Evolutionary conservation across 768 basidiomycete species (phyloP).

Genomic region (Tremella yokohamensis): DNA sequence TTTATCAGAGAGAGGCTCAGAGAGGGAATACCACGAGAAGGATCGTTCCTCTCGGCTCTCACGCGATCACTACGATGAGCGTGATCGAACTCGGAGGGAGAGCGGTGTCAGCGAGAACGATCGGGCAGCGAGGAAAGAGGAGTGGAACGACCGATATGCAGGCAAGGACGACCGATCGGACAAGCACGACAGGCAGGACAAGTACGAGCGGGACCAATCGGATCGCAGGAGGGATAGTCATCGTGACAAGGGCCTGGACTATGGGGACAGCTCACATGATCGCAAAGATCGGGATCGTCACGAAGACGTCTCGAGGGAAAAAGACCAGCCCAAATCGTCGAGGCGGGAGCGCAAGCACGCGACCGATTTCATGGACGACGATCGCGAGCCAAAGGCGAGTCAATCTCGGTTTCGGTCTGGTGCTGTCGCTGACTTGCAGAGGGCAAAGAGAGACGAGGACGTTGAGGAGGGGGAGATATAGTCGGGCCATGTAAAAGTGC

Average conservation of each 20-base stretch:
- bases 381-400: conserved; percentile 32
- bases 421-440: conserved; percentile 17
- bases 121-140: not conserved
- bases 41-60: conserved; percentile 2
- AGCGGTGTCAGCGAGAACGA: conserved; percentile 9
- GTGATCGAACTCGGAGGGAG: not conserved
- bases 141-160: conserved; percentile 7
- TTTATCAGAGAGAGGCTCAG: conserved; percentile 2
- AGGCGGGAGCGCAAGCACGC: conserved; percentile 40
- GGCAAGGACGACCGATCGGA: conserved; percentile 30
- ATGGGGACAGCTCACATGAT: too few species aligned
- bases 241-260: conserved; percentile 15
- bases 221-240: conserved; percentile 34
- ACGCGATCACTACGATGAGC: conserved; percentile 13
- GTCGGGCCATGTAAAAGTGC: not conserved
- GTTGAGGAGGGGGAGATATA: conserved; percentile 45
- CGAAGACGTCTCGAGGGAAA: conserved; percentile 47
- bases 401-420: not conserved
- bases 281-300: conserved; percentile 37
- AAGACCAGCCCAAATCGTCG: conserved; percentile 48
- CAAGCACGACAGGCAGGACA: conserved; percentile 17
- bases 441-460: conserved; percentile 26
- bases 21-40: conserved; percentile 7
- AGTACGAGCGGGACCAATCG: conserved; percentile 17
- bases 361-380: conserved; percentile 15